phyloP scores from a whole-genome alignment of 805 yeast genomes.

The Lachancea meyersii region DNA sequence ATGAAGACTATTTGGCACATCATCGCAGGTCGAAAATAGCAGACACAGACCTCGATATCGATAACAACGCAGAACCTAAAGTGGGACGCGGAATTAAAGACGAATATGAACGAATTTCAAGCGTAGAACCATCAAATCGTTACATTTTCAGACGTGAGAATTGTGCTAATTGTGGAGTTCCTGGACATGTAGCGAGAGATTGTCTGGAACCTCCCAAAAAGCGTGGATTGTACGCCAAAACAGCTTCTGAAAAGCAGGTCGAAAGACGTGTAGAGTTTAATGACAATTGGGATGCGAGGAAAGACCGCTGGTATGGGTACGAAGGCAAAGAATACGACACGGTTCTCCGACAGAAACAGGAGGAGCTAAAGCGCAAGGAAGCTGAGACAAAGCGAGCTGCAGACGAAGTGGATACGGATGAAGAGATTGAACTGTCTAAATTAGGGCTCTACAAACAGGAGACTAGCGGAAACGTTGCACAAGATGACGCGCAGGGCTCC shows the following conservation, averaged over 20 bases:
- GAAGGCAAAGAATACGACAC: constrained; percentile 56
- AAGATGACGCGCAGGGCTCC: constrained; percentile 16
- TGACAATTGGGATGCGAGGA: constrained; percentile 54
- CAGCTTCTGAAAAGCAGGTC: not conserved
- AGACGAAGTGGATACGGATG: constrained; percentile 36
- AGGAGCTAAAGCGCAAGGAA: constrained; percentile 21
- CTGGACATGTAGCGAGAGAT: constrained; percentile 44
- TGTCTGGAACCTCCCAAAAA: constrained; percentile 54
- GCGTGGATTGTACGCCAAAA: not conserved
- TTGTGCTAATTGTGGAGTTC: constrained; percentile 57
- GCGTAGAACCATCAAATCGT: constrained; percentile 18
- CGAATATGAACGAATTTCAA: constrained; percentile 21
- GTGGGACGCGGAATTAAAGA: constrained; percentile 55
- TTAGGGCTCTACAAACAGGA: constrained; percentile 32
- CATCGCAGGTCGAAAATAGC: constrained; percentile 39
- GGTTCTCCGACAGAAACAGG: constrained; percentile 43
- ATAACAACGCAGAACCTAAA: constrained; percentile 44
- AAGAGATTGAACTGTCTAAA: constrained; percentile 38
- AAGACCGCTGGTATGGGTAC: constrained; percentile 82
- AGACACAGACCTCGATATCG: constrained; percentile 36
- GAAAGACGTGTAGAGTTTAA: constrained; percentile 12
- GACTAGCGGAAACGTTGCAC: constrained; percentile 16
- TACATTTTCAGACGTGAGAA: constrained; percentile 6
- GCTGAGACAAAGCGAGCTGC: constrained; percentile 5
- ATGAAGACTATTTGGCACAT: constrained; percentile 47